phyloP scores from a whole-genome alignment of 768 basidiomycete species.

The Rhodosporidiobolus odoratus region DNA sequence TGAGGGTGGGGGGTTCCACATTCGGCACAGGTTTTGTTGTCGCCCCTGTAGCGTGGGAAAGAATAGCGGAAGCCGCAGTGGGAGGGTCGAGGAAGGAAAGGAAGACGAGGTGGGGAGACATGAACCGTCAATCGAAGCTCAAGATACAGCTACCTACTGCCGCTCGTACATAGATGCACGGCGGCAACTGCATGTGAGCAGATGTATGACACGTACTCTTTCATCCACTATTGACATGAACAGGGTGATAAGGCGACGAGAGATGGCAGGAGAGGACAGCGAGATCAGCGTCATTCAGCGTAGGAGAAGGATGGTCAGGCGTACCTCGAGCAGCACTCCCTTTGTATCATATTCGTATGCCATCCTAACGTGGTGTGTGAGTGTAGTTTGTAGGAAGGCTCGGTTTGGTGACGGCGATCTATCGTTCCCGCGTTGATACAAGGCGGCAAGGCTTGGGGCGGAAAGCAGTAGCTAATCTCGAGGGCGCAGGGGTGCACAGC shows the following conservation, averaged over 20 bases:
- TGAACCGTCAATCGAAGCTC: neutral
- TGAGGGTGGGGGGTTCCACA: constrained; percentile 26
- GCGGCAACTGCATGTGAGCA: neutral
- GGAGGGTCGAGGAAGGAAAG: neutral
- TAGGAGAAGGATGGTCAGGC: neutral
- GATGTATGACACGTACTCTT: constrained; percentile 15
- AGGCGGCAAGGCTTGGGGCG: too few species aligned
- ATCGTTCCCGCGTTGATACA: neutral
- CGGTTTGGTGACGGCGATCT: neutral
- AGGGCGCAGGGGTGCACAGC: neutral
- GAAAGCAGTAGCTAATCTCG: too few species aligned
- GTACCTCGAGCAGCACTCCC: constrained; percentile 32
- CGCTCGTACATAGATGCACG: neutral
- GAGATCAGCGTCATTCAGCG: neutral
- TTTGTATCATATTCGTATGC: constrained; percentile 33
- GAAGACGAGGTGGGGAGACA: neutral
- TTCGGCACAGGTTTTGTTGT: constrained; percentile 35
- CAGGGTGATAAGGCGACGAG: too few species aligned
- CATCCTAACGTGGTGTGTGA: neutral
- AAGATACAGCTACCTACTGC: neutral
- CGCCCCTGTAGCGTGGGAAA: constrained; percentile 19
- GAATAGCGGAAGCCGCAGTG: neutral
- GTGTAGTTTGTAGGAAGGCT: neutral
- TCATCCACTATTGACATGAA: constrained; percentile 27
- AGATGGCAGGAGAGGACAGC: neutral